These are phyloP conservation scores for Colletotrichum australisinense DNA, from an alignment of 2,329 filamentous ascomycete genomes.

Conservation along the genomic window DNA sequence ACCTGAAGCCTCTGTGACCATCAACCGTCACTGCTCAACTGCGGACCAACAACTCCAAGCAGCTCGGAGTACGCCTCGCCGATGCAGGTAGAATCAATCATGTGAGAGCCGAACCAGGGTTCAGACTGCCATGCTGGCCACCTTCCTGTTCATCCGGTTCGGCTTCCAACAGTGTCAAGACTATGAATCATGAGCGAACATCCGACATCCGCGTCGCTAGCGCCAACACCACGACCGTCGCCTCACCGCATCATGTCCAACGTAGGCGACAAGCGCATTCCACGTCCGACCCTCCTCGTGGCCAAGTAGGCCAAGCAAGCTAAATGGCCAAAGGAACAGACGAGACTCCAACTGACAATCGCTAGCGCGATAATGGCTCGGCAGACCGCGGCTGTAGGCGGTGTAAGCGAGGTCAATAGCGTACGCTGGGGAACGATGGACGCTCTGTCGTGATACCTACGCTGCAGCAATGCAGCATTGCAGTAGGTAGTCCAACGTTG, in stretches of 20 bases:
- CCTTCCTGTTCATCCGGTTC: neutral
- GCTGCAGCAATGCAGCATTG: neutral
- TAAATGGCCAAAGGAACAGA: neutral
- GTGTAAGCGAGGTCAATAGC: neutral
- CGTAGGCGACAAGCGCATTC: slow-evolving; percentile 2
- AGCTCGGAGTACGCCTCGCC: neutral
- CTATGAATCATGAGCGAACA: neutral
- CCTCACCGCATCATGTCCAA: neutral
- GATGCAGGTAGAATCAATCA: slow-evolving; percentile 1
- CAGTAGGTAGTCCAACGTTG: slow-evolving; percentile 1
- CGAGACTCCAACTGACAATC: neutral
- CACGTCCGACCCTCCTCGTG: neutral
- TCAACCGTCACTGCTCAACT: neutral
- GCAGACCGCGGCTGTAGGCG: neutral
- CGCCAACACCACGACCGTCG: neutral
- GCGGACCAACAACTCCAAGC: neutral
- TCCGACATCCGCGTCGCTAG: slow-evolving; percentile 1
- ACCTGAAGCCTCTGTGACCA: neutral
- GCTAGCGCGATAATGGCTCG: neutral
- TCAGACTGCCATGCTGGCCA: neutral
- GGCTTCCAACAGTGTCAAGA: neutral
- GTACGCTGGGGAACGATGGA: neutral
- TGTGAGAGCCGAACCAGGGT: neutral
- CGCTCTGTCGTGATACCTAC: neutral
- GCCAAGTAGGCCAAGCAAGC: slow-evolving; percentile 3